Conservation (phyloP, 176 grass and related monocot genomes). For the Elaeis guineensis region DNA sequence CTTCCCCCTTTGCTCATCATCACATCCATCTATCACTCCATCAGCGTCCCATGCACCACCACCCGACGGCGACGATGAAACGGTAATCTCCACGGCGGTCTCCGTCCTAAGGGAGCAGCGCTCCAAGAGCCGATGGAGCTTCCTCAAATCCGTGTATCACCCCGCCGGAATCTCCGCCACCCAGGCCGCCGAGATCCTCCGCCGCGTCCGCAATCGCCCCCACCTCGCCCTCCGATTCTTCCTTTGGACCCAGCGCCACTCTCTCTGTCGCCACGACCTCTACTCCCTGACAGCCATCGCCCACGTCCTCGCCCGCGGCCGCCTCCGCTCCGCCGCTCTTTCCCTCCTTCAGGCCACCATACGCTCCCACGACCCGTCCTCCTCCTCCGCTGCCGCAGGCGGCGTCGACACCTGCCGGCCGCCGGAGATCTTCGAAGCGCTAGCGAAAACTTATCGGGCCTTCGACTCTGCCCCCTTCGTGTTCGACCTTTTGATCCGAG, state of each 20-base stretch:
- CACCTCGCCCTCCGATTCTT: conserved; percentile 19
- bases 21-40: not conserved
- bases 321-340: conserved; percentile 1
- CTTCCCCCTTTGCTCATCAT: not conserved
- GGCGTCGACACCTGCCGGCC: not conserved
- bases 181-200: conserved; percentile 5
- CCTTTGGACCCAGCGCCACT: not conserved
- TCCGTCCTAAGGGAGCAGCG: conserved; percentile 12
- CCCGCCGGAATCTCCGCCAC: conserved; percentile 2
- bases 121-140: conserved; percentile 12
- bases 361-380: conserved; percentile 1
- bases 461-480: conserved; percentile 23
- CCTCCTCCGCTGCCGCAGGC: not conserved
- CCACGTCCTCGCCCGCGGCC: conserved; percentile 11
- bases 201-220: conserved; percentile 2
- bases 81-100: conserved; percentile 7
- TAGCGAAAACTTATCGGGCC: conserved; percentile 2
- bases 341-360: conserved; percentile 2
- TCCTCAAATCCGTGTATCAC: conserved; percentile 3
- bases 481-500: conserved; percentile 17
- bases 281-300: conserved; percentile 4
- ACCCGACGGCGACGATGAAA: conserved; percentile 2
- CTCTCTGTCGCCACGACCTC: conserved; percentile 1
- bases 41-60: not conserved
- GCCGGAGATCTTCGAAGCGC: conserved; percentile 7